Evolutionary conservation across 108 stramenopile species (phyloP), one percentile per base, ranked within the genome.

Genomic region (Pseudonitzschia multiseries): DNA sequence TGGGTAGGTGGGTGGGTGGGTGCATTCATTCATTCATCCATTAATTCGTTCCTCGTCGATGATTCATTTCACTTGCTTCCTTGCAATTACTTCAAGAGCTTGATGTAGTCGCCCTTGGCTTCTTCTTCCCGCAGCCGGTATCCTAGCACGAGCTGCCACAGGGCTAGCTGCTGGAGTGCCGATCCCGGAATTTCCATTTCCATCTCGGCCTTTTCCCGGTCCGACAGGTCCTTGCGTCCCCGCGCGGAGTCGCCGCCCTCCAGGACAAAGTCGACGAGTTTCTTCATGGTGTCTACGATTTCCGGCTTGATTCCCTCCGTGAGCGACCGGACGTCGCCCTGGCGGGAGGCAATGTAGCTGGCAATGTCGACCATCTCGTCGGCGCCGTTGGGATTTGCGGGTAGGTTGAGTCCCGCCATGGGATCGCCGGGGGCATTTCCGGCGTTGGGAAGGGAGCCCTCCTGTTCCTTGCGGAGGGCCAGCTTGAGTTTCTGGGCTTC

Each of bases 61-160:
- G 21, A 2, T 2, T 56, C 54, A 10, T 24, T 21, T 64, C 6
- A 4, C n/a, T n/a, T n/a, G n/a, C n/a, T n/a, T n/a, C n/a, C n/a
- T 18, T 46, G 6, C 42, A 67, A 10, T 67, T 26, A 42, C 28
- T 90, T 87, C 59, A 94, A 62, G 68, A 93, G 83, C 66, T 83
- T 84, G 65, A 80, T 75, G 79, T 92, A 96, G 13, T 94, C 93
- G 1, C 93, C 96, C 21, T 79, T 89, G 18, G 93, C 96, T 67
- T 96, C 96, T 17, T 81, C 86, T 80, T 96, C 96, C 51, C 95
- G 86, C 56, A 96, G 77, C 71, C 84, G 70, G 74, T 96, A 96
- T 20, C 96, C 96, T 48, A 94, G 69, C 4, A 96, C 90, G 48
- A 96, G 76, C 80, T 96, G 96, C 96, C 96, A 96, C 17, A 96